These are phyloP conservation scores for Xylariales sp. DNA, from an alignment of 2,329 filamentous ascomycete species.

Conservation along the genomic window DNA sequence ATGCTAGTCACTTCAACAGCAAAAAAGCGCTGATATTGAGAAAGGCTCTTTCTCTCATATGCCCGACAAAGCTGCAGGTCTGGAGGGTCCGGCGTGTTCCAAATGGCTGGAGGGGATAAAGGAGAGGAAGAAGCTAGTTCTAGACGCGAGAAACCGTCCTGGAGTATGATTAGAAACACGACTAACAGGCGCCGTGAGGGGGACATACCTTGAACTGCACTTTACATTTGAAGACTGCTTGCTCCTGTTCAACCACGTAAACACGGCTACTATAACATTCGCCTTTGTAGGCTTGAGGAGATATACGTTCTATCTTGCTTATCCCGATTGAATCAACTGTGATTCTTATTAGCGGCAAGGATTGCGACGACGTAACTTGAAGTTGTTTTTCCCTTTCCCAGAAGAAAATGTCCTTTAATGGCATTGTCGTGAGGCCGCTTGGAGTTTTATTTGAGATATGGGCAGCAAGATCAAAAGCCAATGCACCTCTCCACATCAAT, in stretches of 20 bases:
- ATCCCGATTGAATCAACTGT: conserved; percentile 18
- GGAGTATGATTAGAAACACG: conserved; percentile 5
- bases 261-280: conserved; percentile 16
- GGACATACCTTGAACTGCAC: conserved; percentile 24
- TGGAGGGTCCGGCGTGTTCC: conserved; percentile 32
- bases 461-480: conserved; percentile 20
- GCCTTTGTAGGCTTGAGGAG: conserved; percentile 10
- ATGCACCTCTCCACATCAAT: conserved; percentile 23
- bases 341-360: conserved; percentile 17
- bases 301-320: conserved; percentile 28
- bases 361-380: neutral
- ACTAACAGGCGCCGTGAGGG: neutral
- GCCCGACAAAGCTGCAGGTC: conserved; percentile 17
- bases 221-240: conserved; percentile 14
- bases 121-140: conserved; percentile 11
- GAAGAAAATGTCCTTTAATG: conserved; percentile 19
- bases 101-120: conserved; percentile 15
- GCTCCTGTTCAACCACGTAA: conserved; percentile 24
- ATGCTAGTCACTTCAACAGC: conserved; percentile 23
- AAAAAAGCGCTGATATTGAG: conserved; percentile 20
- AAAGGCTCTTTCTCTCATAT: conserved; percentile 10
- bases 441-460: conserved; percentile 19
- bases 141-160: conserved; percentile 26
- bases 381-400: conserved; percentile 20
- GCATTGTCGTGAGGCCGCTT: conserved; percentile 12